Conservation (phyloP, 2,329 filamentous ascomycete species). For the Fusarium graminum region DNA sequence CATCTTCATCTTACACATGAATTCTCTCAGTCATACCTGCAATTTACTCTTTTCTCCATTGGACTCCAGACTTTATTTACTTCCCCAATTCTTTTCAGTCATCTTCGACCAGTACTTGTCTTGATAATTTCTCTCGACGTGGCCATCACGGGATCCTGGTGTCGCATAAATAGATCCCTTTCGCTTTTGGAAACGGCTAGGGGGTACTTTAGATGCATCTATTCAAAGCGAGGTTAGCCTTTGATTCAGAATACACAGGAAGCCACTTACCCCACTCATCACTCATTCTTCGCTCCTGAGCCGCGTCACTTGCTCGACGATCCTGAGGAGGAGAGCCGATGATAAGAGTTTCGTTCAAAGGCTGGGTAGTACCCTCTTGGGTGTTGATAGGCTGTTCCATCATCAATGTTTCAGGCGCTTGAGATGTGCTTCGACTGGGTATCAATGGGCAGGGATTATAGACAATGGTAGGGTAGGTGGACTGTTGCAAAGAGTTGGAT, state of each 20-base stretch:
- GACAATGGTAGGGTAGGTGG: not conserved
- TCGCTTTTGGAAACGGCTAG: conserved; percentile 76
- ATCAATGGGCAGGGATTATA: not conserved
- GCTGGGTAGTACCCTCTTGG: conserved; percentile 44
- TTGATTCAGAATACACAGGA: not conserved
- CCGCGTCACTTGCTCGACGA: conserved; percentile 43
- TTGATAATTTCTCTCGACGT: conserved; percentile 70
- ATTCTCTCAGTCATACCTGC: not conserved
- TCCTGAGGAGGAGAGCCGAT: conserved; percentile 37
- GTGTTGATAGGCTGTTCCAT: conserved; percentile 49
- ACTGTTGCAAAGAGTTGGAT: not conserved
- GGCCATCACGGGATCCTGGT: conserved; percentile 73
- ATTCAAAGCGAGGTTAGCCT: not conserved
- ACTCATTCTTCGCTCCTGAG: conserved; percentile 54
- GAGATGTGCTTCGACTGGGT: not conserved
- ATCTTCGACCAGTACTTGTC: conserved; percentile 72
- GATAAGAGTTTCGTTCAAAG: conserved; percentile 52
- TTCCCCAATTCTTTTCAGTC: conserved; percentile 62
- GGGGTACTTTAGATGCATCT: conserved; percentile 76
- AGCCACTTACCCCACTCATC: conserved; percentile 63
- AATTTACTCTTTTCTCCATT: conserved; percentile 1
- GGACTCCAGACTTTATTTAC: conserved; percentile 48
- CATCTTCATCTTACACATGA: conserved; percentile 29
- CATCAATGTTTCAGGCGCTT: not conserved
- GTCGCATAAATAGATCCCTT: conserved; percentile 78